Conservation (phyloP, 345 rosid genomes). For the Arabidopsis arenosa region DNA sequence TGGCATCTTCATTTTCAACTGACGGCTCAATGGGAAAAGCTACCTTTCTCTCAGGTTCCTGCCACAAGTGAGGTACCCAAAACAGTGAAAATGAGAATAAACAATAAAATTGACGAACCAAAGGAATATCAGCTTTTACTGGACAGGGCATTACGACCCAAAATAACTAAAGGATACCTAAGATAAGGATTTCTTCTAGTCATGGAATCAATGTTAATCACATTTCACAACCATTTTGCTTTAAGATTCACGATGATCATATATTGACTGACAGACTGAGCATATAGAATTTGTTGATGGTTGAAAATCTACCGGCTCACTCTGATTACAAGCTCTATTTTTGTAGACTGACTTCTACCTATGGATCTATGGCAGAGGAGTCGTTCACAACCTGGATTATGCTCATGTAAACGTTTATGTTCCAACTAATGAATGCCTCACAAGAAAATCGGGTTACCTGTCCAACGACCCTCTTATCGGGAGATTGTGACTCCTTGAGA, state of each 20-base stretch:
- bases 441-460: constrained; percentile 35
- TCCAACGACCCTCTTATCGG: neutral
- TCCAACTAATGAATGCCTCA: constrained; percentile 6
- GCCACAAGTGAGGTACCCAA: constrained; percentile 32
- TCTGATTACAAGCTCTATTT: constrained; percentile 14
- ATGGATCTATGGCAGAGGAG: neutral
- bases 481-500: constrained; percentile 24
- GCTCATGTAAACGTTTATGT: constrained; percentile 1
- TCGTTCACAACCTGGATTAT: neutral
- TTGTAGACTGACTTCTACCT: neutral
- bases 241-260: constrained; percentile 7
- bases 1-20: constrained; percentile 58
- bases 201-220: neutral
- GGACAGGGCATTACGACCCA: neutral
- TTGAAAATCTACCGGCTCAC: constrained; percentile 4
- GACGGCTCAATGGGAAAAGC: constrained; percentile 70
- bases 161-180: neutral
- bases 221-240: constrained; percentile 17
- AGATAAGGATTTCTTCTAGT: neutral
- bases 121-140: constrained; percentile 12
- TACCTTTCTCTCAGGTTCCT: constrained; percentile 56
- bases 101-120: neutral
- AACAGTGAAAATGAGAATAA: constrained; percentile 7
- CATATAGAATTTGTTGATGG: neutral
- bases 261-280: neutral